A percentile compares a stretch with the other conserved stretches of the same genome.
Conservation (phyloP, 805 yeast species). For the Jamesozyma spencerorum region DNA sequence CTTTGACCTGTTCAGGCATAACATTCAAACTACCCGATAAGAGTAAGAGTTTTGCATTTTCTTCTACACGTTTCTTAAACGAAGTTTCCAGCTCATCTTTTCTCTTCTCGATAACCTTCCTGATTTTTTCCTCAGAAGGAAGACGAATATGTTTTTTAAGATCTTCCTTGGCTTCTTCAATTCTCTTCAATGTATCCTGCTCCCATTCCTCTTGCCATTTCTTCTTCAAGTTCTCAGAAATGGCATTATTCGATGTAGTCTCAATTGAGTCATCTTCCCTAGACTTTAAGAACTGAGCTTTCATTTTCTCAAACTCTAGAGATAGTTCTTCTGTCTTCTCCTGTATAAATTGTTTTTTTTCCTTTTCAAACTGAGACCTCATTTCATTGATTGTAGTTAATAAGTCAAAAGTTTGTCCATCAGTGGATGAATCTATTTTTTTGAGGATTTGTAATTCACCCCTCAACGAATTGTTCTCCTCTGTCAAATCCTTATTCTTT, state of each 20-base stretch:
- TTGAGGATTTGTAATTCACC: conserved; percentile 16
- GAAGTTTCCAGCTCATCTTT: conserved; percentile 21
- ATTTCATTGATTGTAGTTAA: conserved; percentile 16
- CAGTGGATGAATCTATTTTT: conserved; percentile 12
- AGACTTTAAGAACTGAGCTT: conserved; percentile 8
- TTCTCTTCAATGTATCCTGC: conserved; percentile 24
- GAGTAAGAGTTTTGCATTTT: conserved; percentile 7
- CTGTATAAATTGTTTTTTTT: conserved; percentile 15
- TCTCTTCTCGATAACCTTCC: conserved; percentile 42
- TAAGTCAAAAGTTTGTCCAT: neutral
- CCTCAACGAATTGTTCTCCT: conserved; percentile 17
- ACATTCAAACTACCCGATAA: conserved; percentile 5
- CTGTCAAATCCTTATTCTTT: conserved; percentile 7
- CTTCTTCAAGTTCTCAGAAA: conserved; percentile 16
- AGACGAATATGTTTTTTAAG: conserved; percentile 42
- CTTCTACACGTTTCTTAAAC: conserved; percentile 14
- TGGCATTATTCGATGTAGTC: neutral
- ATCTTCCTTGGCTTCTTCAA: conserved; percentile 36
- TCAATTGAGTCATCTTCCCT: conserved; percentile 10
- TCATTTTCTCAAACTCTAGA: conserved; percentile 20
- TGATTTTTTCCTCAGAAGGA: conserved; percentile 44
- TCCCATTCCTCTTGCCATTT: conserved; percentile 34
- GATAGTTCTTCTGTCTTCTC: conserved; percentile 16
- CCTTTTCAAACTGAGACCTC: conserved; percentile 18
- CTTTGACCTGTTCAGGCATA: conserved; percentile 6